These are phyloP conservation scores for Russula dissimulans DNA, from an alignment of 768 basidiomycete genomes.

Conservation along the genomic window DNA sequence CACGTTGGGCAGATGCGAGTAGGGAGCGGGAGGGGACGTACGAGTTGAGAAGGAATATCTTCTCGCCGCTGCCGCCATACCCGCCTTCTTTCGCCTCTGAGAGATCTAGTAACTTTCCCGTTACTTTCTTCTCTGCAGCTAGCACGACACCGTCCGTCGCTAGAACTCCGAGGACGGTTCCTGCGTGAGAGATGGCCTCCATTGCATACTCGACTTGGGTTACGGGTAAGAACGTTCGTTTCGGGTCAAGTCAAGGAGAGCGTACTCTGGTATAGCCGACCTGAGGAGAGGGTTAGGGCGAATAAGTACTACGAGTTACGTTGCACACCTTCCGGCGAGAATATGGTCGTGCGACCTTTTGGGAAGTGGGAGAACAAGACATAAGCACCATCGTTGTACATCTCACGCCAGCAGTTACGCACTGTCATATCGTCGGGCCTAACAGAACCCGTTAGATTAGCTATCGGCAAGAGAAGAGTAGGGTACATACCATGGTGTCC, in stretches of 20 bases:
- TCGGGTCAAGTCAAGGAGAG: neutral
- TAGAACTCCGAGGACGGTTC: constrained; percentile 86
- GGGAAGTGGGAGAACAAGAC: constrained; percentile 20
- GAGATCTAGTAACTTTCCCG: constrained; percentile 92
- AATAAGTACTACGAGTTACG: neutral
- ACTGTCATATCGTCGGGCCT: constrained; percentile 97
- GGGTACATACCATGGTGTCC: constrained; percentile 10
- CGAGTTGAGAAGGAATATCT: constrained; percentile 94
- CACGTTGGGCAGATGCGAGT: neutral
- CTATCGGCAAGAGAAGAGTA: neutral
- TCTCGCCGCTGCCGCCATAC: constrained; percentile 95
- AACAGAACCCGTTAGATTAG: neutral
- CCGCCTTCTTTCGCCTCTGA: constrained; percentile 78
- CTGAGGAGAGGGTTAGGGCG: constrained; percentile 34
- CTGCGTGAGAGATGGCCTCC: constrained; percentile 97
- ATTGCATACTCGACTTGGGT: constrained; percentile 93
- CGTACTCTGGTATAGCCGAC: constrained; percentile 94
- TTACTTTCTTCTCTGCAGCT: constrained; percentile 96
- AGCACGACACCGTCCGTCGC: constrained; percentile 88
- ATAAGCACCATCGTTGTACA: constrained; percentile 5
- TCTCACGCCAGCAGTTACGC: constrained; percentile 28
- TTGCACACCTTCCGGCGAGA: constrained; percentile 87
- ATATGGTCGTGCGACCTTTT: constrained; percentile 91
- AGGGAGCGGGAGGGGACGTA: constrained; percentile 31
- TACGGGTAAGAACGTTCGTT: constrained; percentile 9